Evolutionary conservation across 2,329 filamentous ascomycete genomes (phyloP), one percentile per base, ranked within the genome.

Genomic region (Arthrinium phaeospermum): DNA sequence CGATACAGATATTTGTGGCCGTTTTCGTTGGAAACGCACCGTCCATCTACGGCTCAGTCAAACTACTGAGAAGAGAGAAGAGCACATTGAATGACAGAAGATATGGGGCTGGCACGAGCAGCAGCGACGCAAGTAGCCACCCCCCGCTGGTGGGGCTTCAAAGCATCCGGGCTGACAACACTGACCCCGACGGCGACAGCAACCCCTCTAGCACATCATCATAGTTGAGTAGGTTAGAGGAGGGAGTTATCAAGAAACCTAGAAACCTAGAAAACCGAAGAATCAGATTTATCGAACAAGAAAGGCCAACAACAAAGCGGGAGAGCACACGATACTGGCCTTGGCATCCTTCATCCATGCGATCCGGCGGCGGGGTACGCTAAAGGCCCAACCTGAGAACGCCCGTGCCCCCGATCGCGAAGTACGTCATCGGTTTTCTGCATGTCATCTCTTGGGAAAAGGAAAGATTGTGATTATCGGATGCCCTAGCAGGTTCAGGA

Each of bases 11-110:
- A 69, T 67, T 77, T 2, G 78, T 80, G 14, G 76, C 78, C 24
- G 76, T 76, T 16, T 80, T 80, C 47, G 78, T 80, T 8, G 78
- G 77, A 10, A 80, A 80, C 51, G 75, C 77, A 27, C 79, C 79
- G 0, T 77, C 74, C 6, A 74, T 80, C 24, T 80, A 80, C 68
- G 79, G 79, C 2, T 78, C 76, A 3, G 64, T 79, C 12, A 76
- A 78, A 12, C 8, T 64, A 1, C 30, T 64, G 0, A 64, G 19
- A 22, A 64, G 57, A 24, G 27, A 16, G 16, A 41, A 34, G 34
- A 37, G 30, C 5, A 19, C 27, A 1, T 24, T 19, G 7, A 22
- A 61, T 19, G 12, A 61, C 14, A 22, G 30, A 37, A 61, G 53
- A 16, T 61, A 22, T n/a, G 53, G 4, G 7, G 12, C n/a, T 37